A percentile compares a stretch with the other conserved stretches of the same genome.
These are phyloP conservation scores for Xylariaceae sp. DNA, from an alignment of 2,329 filamentous ascomycete species.

Conservation along the genomic window DNA sequence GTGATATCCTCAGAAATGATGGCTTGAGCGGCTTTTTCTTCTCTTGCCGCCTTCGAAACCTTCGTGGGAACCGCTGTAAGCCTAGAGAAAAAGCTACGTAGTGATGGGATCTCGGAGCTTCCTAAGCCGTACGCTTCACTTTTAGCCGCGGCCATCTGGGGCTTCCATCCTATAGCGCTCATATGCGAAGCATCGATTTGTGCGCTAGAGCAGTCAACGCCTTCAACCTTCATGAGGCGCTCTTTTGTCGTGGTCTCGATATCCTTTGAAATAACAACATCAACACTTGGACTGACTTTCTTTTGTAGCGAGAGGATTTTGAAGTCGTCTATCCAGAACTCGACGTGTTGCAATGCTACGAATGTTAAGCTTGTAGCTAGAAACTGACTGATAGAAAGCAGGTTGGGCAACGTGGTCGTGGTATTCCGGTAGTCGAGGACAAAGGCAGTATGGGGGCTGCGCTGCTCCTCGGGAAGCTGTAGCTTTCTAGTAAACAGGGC, in stretches of 20 bases:
- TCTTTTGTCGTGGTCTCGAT: conserved; percentile 79
- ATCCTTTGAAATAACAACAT: conserved; percentile 68
- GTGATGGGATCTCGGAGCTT: conserved; percentile 51
- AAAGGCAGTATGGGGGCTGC: conserved; percentile 75
- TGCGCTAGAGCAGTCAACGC: conserved; percentile 77
- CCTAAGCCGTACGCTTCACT: conserved; percentile 45
- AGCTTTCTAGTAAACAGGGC: conserved; percentile 87
- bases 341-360: conserved; percentile 79
- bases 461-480: conserved; percentile 61
- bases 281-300: conserved; percentile 72
- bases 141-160: conserved; percentile 42
- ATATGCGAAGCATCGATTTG: conserved; percentile 91
- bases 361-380: conserved; percentile 93
- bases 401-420: conserved; percentile 77
- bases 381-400: conserved; percentile 85
- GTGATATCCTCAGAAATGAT: conserved; percentile 66
- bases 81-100: conserved; percentile 75
- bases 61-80: conserved; percentile 57
- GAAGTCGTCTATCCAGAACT: conserved; percentile 86
- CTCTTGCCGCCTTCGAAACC: conserved; percentile 49
- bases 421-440: conserved; percentile 88
- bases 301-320: conserved; percentile 74
- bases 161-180: conserved; percentile 81
- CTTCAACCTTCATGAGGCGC: conserved; percentile 76
- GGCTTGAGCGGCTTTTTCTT: conserved; percentile 58